phyloP scores from a whole-genome alignment of 106 monocot species.

The Alisma plantagoaquatica region DNA sequence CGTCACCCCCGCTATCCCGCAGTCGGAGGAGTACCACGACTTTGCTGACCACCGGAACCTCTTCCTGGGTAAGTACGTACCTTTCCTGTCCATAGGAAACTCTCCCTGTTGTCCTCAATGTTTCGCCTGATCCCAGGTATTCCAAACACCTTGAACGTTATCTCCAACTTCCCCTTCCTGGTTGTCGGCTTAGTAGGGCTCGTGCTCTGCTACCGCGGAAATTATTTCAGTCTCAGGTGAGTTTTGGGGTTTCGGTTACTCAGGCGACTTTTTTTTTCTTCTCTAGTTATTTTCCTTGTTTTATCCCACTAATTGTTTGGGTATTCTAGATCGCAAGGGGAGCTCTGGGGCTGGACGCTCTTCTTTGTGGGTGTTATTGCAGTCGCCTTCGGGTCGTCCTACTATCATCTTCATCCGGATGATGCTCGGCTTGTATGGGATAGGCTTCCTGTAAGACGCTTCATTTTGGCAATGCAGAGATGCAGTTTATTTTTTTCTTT shows the following conservation, averaged over 20 bases:
- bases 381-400: conserved; percentile 87
- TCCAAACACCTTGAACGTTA: conserved; percentile 90
- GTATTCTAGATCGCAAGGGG: conserved; percentile 59
- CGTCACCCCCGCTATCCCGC: conserved; percentile 89
- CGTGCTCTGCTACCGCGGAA: conserved; percentile 51
- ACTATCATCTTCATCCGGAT: conserved; percentile 87
- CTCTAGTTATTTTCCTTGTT: neutral
- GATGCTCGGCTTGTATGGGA: conserved; percentile 95
- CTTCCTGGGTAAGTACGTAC: conserved; percentile 47
- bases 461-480: no score
- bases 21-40: conserved; percentile 84
- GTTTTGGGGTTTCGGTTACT: neutral
- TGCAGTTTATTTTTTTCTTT: no score
- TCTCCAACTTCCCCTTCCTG: conserved; percentile 93
- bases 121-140: conserved; percentile 43
- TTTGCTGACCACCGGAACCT: conserved; percentile 91
- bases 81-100: neutral
- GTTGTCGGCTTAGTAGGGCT: conserved; percentile 75
- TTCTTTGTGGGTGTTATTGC: conserved; percentile 86
- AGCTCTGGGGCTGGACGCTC: conserved; percentile 73
- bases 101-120: neutral
- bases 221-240: conserved; percentile 77
- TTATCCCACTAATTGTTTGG: no score
- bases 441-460: conserved; percentile 64
- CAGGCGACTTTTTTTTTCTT: neutral